Evolutionary conservation across 2,329 filamentous ascomycete species (phyloP).

Genomic region (Paraphoma chrysanthemicola): DNA sequence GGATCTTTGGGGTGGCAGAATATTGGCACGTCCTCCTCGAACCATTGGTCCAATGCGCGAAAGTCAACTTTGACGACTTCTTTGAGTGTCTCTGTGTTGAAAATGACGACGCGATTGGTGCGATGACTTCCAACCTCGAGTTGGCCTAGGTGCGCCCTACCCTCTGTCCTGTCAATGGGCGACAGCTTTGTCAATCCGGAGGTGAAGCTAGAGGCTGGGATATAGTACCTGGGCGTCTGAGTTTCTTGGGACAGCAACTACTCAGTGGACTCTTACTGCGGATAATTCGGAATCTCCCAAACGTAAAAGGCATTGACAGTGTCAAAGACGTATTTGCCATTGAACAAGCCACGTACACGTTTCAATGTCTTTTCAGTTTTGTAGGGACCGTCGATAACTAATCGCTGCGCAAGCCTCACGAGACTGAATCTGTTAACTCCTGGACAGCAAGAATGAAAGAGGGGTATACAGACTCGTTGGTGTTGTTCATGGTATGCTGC

Average conservation of each 20-base stretch:
- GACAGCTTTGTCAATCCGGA: constrained; percentile 16
- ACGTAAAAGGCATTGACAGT: constrained; percentile 43
- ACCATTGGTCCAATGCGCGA: constrained; percentile 52
- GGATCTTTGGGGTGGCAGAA: constrained; percentile 72
- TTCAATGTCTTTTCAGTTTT: constrained; percentile 34
- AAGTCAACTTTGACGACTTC: constrained; percentile 43
- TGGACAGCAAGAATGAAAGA: neutral
- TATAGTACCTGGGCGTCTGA: constrained; percentile 32
- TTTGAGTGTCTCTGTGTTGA: constrained; percentile 28
- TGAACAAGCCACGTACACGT: constrained; percentile 42
- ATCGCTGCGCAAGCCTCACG: constrained; percentile 49
- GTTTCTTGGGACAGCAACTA: neutral
- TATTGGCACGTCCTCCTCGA: constrained; percentile 67
- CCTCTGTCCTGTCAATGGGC: constrained; percentile 24
- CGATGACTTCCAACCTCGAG: constrained; percentile 25
- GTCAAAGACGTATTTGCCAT: constrained; percentile 42
- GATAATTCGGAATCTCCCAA: constrained; percentile 48
- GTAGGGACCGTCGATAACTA: constrained; percentile 49
- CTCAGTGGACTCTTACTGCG: constrained; percentile 29
- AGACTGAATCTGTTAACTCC: constrained; percentile 38
- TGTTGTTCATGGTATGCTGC: constrained; percentile 11
- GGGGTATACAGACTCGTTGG: constrained; percentile 8
- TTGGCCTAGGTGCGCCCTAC: constrained; percentile 24
- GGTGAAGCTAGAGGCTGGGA: constrained; percentile 31
- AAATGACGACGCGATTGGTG: constrained; percentile 35